Base-by-base conservation (phyloP, 768 basidiomycete genomes). In the Suillus subalutaceus region DNA sequence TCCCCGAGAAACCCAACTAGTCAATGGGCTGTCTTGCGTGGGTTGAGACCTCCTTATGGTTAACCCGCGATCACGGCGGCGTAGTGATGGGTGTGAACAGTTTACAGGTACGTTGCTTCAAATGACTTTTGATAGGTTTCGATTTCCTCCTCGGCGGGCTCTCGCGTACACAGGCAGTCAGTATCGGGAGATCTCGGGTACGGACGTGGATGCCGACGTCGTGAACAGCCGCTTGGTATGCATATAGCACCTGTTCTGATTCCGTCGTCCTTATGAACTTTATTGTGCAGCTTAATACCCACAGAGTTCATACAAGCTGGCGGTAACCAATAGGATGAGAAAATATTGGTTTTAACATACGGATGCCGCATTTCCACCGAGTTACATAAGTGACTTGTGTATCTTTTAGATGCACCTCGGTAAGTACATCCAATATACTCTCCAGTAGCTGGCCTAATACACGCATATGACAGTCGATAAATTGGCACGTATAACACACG, bases 201-300 rank as follows among this genome's bases (percentile, higher is more conserved):
- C 32, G 32, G 18, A 35, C 6, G 10, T 35, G 13, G 32, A 56
- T 12, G 20, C 32, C 18, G 35, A 4, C 20, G 10, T 56, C 55
- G 55, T 56, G 55, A n/a, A 35, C 32, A 35, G 32, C 55, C 55
- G 55, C 20, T 52, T 56, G 55, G 20, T 37, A 56, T 56, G 35
- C 35, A 56, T 56, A 56, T n/a, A n/a, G 55, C 35, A 7, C 13
- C 35, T 7, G 20, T 38, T 35, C 6, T 56, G 10, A 20, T 35
- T 56, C 32, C 32, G 20, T 35, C 52, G 10, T 37, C 13, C 55
- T 4, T n/a, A n/a, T 20, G 13, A 20, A 56, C 55, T 37, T 15
- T 37, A 56, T n/a, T 7, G n/a, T 57, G 37, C 20, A 57, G 5
- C n/a, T 13, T 40, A 5, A 9, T 40, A 38, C 37, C 57, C 40